These are phyloP conservation scores for Diutina sp. DNA, from an alignment of 1,139 yeast genomes.

Conservation along the genomic window DNA sequence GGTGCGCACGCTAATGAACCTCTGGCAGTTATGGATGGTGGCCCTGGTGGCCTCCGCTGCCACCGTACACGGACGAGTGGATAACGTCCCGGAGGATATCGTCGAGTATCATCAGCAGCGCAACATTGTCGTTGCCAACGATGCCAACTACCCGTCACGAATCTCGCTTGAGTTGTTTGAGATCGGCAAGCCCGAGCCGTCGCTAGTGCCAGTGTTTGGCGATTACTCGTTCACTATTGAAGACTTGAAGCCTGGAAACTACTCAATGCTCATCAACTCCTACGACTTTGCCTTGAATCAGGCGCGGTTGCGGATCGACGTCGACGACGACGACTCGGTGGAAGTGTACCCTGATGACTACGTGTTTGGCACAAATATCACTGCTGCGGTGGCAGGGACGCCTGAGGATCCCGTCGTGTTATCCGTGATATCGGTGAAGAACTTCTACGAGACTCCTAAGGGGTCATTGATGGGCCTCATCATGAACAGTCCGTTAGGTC, in stretches of 20 bases:
- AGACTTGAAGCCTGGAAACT: neutral
- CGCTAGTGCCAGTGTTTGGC: neutral
- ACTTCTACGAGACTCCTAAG: neutral
- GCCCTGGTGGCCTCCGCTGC: neutral
- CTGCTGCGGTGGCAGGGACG: neutral
- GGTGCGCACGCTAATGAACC: neutral
- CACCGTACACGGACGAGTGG: neutral
- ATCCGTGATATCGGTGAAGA: neutral
- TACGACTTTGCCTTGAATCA: neutral
- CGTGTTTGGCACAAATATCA: neutral
- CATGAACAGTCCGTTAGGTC: neutral
- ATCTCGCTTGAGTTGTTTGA: neutral
- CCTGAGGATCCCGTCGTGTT: neutral
- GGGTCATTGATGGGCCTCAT: neutral
- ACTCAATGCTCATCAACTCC: neutral
- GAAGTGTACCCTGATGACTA: neutral
- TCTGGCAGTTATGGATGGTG: neutral
- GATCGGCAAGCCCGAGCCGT: neutral
- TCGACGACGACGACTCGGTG: neutral
- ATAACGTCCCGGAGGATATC: neutral
- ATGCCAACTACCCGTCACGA: neutral
- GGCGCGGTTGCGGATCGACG: neutral
- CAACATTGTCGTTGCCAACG: neutral
- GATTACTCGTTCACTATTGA: neutral
- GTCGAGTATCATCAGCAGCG: neutral